These are phyloP conservation scores for Fusarium sp. DNA, from an alignment of 2,329 filamentous ascomycete species.

Conservation along the genomic window DNA sequence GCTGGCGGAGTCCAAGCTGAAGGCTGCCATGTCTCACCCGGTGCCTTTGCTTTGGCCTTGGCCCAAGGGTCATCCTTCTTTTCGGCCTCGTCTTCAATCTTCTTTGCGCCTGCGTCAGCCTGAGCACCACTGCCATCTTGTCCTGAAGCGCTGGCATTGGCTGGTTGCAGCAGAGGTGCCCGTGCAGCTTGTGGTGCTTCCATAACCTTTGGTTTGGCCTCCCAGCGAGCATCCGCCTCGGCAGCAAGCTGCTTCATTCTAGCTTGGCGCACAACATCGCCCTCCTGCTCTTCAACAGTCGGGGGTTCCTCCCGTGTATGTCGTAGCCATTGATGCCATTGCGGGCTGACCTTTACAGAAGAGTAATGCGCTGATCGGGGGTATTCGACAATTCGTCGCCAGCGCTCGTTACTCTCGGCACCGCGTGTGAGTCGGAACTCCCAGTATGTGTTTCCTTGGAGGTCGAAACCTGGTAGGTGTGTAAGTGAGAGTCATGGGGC, in stretches of 20 bases:
- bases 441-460: constrained; percentile 77
- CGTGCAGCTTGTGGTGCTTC: constrained; percentile 50
- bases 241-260: constrained; percentile 69
- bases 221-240: constrained; percentile 73
- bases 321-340: constrained; percentile 78
- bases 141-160: constrained; percentile 8
- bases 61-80: constrained; percentile 68
- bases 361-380: constrained; percentile 66
- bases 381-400: constrained; percentile 73
- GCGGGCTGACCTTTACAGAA: constrained; percentile 68
- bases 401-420: constrained; percentile 56
- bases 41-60: constrained; percentile 58
- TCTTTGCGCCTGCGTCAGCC: constrained; percentile 6
- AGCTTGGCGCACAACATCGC: constrained; percentile 65
- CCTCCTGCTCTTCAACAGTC: constrained; percentile 66
- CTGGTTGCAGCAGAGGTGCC: constrained; percentile 36
- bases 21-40: constrained; percentile 76
- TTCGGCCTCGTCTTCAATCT: constrained; percentile 19
- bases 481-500: constrained; percentile 35
- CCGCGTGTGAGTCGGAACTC: constrained; percentile 69
- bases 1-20: constrained; percentile 68
- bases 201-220: constrained; percentile 65
- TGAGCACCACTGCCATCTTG: constrained; percentile 20
- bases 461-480: constrained; percentile 66
- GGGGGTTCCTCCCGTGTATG: constrained; percentile 68